Evolutionary conservation across 345 rosid species (phyloP).

Genomic region (Heritiera fomes): DNA sequence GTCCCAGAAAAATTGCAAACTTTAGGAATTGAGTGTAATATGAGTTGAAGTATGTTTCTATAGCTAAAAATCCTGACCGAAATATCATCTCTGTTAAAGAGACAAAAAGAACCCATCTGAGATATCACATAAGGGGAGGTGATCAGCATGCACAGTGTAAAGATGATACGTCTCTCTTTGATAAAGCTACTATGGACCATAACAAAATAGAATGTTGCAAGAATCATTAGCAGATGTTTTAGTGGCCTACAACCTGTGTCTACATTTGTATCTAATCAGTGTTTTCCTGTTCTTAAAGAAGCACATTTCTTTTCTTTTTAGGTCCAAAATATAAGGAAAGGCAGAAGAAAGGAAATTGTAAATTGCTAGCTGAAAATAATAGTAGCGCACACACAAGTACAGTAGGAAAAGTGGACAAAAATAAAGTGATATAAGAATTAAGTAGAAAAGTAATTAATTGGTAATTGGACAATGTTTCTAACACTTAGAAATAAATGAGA

Average conservation of each 20-base stretch:
- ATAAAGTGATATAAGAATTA: not conserved
- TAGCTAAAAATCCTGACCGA: not conserved
- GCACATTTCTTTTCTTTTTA: not conserved
- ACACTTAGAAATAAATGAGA: not conserved
- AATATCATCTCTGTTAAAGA: slow-evolving; percentile 2
- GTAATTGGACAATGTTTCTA: slow-evolving; percentile 1
- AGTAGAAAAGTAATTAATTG: not conserved
- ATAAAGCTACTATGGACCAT: not conserved
- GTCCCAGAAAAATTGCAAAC: not conserved
- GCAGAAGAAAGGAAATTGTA: not conserved
- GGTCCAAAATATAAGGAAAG: not conserved
- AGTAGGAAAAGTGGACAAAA: not conserved
- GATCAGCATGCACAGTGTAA: not conserved
- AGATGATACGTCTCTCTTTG: not conserved
- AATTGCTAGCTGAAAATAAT: not conserved
- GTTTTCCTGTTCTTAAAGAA: not conserved
- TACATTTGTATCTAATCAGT: not conserved
- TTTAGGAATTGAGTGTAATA: not conserved
- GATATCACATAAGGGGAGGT: not conserved
- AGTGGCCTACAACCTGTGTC: not conserved
- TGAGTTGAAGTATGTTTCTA: not conserved
- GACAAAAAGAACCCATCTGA: not conserved
- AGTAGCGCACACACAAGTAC: not conserved
- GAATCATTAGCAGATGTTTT: not conserved
- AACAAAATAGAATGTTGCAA: not conserved